Percentiles rank a stretch among this genome's conserved stretches.
Conservation (phyloP, 164 flowering plant genomes). For the Nymphaea thermarum region DNA sequence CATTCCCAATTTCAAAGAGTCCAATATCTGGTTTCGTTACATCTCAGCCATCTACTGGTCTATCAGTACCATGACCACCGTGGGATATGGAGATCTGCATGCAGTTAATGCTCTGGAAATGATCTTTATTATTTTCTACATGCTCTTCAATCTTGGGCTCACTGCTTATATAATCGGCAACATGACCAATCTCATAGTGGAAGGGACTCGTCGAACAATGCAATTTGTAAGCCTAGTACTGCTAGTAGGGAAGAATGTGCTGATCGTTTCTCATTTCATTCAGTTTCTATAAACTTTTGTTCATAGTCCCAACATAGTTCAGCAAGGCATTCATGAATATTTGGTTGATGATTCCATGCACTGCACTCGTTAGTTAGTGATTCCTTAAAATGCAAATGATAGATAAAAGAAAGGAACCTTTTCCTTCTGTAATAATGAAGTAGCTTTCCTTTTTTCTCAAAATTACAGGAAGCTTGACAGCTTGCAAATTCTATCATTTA, state of each 20-base stretch:
- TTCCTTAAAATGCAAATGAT: background rate
- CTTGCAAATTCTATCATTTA: background rate
- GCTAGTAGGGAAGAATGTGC: background rate
- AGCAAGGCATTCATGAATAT: background rate
- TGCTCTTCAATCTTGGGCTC: constrained; percentile 89
- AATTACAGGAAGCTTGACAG: too few relatives aligned
- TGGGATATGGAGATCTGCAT: constrained; percentile 93
- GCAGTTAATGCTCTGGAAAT: constrained; percentile 78
- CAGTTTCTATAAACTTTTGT: background rate
- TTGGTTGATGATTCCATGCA: background rate
- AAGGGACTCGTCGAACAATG: constrained; percentile 95
- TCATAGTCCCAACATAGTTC: background rate
- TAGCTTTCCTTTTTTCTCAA: too few relatives aligned
- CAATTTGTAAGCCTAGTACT: constrained; percentile 52
- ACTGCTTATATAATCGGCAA: constrained; percentile 93
- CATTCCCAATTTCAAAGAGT: constrained; percentile 62
- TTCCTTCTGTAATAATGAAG: too few relatives aligned
- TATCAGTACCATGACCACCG: constrained; percentile 85
- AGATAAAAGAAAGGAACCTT: too few relatives aligned
- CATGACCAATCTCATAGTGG: constrained; percentile 93
- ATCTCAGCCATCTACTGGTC: constrained; percentile 86
- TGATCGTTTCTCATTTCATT: background rate
- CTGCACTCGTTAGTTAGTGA: background rate
- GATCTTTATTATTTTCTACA: constrained; percentile 77
- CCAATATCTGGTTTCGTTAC: constrained; percentile 53